Percentiles rank a stretch among this genome's conserved stretches.
phyloP scores from a whole-genome alignment of 2,329 filamentous ascomycete species.

The Claviceps humidiphila region DNA sequence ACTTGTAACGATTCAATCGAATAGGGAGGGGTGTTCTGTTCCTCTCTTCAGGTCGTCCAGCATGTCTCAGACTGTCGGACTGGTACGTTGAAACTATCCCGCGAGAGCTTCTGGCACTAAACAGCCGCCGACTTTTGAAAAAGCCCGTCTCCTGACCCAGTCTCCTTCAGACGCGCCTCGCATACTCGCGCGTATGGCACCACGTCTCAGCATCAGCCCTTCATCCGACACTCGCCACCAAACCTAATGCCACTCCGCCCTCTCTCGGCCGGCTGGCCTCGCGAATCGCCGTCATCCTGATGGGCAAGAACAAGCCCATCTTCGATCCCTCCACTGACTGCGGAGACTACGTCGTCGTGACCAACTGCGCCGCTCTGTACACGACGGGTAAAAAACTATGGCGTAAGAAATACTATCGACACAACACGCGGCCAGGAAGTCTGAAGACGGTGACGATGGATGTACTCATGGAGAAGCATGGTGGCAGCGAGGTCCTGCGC shows the following conservation, averaged over 20 bases:
- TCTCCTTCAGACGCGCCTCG: slow-evolving; percentile 64
- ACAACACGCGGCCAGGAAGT: slow-evolving; percentile 80
- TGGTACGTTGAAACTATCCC: slow-evolving; percentile 35
- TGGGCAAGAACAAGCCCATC: slow-evolving; percentile 99
- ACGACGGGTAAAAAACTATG: slow-evolving; percentile 83
- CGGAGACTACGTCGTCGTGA: slow-evolving; percentile 95
- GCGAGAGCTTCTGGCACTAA: neutral
- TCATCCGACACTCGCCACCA: slow-evolving; percentile 47
- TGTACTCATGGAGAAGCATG: slow-evolving; percentile 83
- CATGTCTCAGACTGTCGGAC: slow-evolving; percentile 71
- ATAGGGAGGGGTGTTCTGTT: slow-evolving; percentile 7
- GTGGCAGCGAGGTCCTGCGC: slow-evolving; percentile 79
- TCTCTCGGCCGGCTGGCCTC: slow-evolving; percentile 84
- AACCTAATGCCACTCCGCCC: slow-evolving; percentile 47
- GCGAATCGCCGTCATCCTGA: slow-evolving; percentile 72
- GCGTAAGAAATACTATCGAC: slow-evolving; percentile 93
- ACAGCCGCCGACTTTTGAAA: neutral
- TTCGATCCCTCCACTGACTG: slow-evolving; percentile 96
- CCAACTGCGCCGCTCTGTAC: slow-evolving; percentile 74
- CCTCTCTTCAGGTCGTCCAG: slow-evolving; percentile 14
- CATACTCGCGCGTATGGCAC: slow-evolving; percentile 95
- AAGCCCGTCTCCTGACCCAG: neutral
- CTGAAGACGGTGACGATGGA: slow-evolving; percentile 90
- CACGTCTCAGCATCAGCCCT: slow-evolving; percentile 58
- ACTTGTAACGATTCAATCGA: neutral